Base-by-base conservation (phyloP, 345 rosid genomes). In the Iberis pinnata region DNA sequence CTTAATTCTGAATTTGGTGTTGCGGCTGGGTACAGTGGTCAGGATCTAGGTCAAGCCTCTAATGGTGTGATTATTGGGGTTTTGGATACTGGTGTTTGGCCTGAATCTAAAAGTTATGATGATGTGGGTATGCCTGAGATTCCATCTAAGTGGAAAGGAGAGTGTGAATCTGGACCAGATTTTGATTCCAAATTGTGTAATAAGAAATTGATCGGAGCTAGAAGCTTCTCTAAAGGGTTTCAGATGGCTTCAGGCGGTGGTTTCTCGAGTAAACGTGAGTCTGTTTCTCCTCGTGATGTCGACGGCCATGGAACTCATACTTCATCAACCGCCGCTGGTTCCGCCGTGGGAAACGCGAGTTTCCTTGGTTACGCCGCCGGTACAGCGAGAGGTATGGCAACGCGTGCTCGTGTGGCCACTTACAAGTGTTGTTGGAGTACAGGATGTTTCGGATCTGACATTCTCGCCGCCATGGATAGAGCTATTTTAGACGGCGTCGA, bases 281-380 rank as follows among this genome's bases (percentile, higher is more conserved):
- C 70, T 17, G 83, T 58, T 14, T 83, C 97, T 8, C 88, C 97
- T 1, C 78, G 86, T 5, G 97, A 89, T 24, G 50, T 22, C 0
- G 88, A 89, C 16, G 97, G 97, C 0, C 97, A 89, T 15, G 97
- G 97, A 0, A 86, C 96, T 4, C 98, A 89, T 74, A 84, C 95
- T 10, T 78, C 92, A 0, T 74, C 74, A 40, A 89, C 95, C 0
- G 96, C 90, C 16, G 95, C 84, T 3, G 96, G 98, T 3, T 69
- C 82, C 9, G 78, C 47, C 9, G 90, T 84, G 14, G 57, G 50
- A 1, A 79, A 82, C 62, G 95, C 96, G 1, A 87, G 84, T 22
- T 72, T 89, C 18, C 70, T 84, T 1, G 97, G 97, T n/a, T 81
- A 86, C 48, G 96, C 97, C 17, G 70, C 76, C 4, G 96, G 97